phyloP scores from a whole-genome alignment of 352 stramenopile species.

The Phytophthora cryptogea region DNA sequence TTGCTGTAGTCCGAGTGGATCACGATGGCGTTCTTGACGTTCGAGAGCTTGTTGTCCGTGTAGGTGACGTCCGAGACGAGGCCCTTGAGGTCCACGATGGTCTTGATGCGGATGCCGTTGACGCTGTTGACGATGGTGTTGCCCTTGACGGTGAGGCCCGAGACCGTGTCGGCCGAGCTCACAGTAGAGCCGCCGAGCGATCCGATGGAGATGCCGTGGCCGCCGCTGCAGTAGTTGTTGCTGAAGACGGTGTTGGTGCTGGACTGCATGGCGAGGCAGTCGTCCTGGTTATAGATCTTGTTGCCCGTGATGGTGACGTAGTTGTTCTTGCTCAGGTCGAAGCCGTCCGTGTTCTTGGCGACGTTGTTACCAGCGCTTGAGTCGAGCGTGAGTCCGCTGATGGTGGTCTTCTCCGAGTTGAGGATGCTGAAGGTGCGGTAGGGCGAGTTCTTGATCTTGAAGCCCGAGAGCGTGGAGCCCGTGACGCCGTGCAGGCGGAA shows the following conservation, averaged over 20 bases:
- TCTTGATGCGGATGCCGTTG: constrained; percentile 42
- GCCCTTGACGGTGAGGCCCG: constrained; percentile 25
- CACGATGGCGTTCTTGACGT: constrained; percentile 20
- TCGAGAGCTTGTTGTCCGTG: constrained; percentile 23
- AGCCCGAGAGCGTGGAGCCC: constrained; percentile 26
- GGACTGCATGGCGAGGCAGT: too few species aligned
- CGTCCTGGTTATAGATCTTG: constrained; percentile 8
- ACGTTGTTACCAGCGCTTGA: constrained; percentile 27
- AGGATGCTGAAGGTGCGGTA: constrained; percentile 13
- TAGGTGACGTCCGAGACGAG: constrained; percentile 30
- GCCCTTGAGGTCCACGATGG: constrained; percentile 32
- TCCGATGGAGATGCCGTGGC: constrained; percentile 38
- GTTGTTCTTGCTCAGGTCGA: constrained; percentile 10
- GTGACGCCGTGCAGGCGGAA: constrained; percentile 26
- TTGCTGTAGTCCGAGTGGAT: constrained; percentile 25
- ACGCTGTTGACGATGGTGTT: constrained; percentile 31
- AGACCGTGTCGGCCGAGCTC: constrained; percentile 23
- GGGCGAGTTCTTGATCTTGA: constrained; percentile 36
- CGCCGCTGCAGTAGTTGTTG: constrained; percentile 21
- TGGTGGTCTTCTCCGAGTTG: constrained; percentile 19
- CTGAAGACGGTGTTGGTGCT: constrained; percentile 23
- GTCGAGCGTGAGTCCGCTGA: constrained; percentile 34
- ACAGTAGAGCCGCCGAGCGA: constrained; percentile 27
- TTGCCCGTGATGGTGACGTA: constrained; percentile 5
- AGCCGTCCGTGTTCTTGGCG: constrained; percentile 19